Evolutionary conservation across 2,329 filamentous ascomycete species (phyloP).

Genomic region (Alternaria sp.): DNA sequence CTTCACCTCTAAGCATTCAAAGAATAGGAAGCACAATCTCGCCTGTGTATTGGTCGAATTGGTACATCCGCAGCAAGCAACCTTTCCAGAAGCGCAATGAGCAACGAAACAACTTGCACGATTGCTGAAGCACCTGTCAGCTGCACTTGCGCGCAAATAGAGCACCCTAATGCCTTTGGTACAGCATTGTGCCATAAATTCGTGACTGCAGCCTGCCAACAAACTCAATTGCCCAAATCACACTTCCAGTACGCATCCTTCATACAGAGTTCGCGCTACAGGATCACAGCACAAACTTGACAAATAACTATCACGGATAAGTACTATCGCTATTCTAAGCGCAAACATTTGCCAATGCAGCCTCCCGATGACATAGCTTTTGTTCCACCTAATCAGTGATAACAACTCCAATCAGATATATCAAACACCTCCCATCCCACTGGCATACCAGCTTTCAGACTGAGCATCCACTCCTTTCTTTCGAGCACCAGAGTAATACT

Average conservation of each 20-base stretch:
- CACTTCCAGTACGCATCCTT: not conserved
- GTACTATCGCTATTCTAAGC: not conserved
- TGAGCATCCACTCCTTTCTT: not conserved
- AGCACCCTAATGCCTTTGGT: not conserved
- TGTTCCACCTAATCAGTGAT: not conserved
- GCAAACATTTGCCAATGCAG: not conserved
- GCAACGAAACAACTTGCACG: not conserved
- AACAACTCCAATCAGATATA: not conserved
- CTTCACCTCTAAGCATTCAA: too few relatives aligned
- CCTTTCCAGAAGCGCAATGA: not conserved
- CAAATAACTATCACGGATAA: not conserved
- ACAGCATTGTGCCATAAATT: not conserved
- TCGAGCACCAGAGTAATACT: too few relatives aligned
- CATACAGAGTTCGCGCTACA: not conserved
- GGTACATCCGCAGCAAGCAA: not conserved
- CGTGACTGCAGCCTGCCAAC: not conserved
- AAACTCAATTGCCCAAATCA: not conserved
- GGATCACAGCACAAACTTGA: not conserved
- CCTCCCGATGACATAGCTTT: not conserved
- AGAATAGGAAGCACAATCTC: not conserved
- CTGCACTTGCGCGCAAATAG: not conserved
- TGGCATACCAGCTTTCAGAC: not conserved
- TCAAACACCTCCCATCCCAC: not conserved
- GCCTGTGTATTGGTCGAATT: not conserved
- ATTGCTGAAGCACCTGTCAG: not conserved